These are phyloP conservation scores for Eucalyptus erythrocorys DNA, from an alignment of 345 rosid species.

Conservation along the genomic window DNA sequence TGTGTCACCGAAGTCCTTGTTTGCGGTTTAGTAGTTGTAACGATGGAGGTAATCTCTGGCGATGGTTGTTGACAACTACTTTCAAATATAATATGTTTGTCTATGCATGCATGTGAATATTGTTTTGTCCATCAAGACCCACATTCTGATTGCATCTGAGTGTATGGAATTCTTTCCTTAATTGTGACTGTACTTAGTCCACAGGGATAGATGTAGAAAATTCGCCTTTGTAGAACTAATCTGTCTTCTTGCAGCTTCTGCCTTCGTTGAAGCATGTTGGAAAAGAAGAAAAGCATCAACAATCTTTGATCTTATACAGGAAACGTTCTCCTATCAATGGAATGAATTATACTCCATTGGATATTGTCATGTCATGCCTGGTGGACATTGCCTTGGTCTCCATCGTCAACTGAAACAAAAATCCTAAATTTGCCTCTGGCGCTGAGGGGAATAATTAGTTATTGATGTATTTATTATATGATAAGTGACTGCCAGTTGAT, in stretches of 20 bases:
- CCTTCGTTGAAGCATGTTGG: not conserved
- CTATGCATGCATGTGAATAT: not conserved
- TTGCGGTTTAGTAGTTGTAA: rapidly evolving
- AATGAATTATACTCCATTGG: not conserved
- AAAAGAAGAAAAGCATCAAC: not conserved
- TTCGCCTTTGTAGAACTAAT: not conserved
- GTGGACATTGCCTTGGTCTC: not conserved
- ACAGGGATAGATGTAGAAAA: not conserved
- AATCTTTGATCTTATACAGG: not conserved
- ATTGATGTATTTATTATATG: no score
- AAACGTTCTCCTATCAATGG: not conserved
- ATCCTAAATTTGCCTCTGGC: not conserved
- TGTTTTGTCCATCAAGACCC: no score
- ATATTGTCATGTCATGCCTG: not conserved
- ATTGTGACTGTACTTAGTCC: not conserved
- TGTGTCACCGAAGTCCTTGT: no score
- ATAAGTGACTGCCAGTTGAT: no score
- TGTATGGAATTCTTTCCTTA: not conserved
- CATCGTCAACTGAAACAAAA: no score
- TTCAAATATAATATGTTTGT: no score
- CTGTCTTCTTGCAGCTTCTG: not conserved
- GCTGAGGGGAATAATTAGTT: no score
- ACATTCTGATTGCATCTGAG: not conserved
- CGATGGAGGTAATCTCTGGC: no score
- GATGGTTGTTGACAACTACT: no score